phyloP scores from a whole-genome alignment of 768 basidiomycete species.

The Boletus speciosus region DNA sequence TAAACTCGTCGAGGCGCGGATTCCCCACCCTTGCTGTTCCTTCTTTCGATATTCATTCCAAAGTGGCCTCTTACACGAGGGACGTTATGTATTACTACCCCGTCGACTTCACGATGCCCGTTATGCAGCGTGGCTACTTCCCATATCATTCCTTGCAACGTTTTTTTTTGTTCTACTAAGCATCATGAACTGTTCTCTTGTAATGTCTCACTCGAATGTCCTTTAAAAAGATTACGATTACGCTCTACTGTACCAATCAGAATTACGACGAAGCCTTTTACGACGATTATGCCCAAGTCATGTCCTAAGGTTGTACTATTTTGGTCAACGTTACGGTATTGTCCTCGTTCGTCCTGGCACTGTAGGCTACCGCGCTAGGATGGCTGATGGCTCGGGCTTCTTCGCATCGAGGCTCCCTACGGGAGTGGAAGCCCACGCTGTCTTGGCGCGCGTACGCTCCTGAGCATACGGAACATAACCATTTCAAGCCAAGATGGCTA shows the following conservation, averaged over 20 bases:
- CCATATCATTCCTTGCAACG: neutral
- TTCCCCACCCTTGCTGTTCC: neutral
- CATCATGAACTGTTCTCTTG: neutral
- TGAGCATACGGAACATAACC: constrained; percentile 20
- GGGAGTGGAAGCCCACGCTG: constrained; percentile 11
- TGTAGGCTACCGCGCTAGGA: constrained; percentile 17
- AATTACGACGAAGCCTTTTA: constrained; percentile 3
- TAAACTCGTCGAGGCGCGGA: neutral
- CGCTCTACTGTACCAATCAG: constrained; percentile 16
- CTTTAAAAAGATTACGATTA: constrained; percentile 9
- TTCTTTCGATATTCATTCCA: neutral
- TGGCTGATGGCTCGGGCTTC: constrained; percentile 1
- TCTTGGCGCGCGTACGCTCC: constrained; percentile 13
- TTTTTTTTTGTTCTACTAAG: constrained; percentile 1
- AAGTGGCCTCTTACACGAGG: neutral
- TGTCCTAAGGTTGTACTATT: constrained; percentile 3
- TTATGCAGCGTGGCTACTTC: constrained; percentile 1
- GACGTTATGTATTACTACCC: constrained; percentile 2
- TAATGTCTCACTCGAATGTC: neutral
- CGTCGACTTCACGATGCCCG: constrained; percentile 3
- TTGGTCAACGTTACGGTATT: constrained; percentile 19
- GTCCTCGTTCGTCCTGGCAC: neutral
- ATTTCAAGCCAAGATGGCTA: constrained; percentile 13
- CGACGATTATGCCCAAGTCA: neutral
- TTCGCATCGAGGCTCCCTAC: constrained; percentile 1